Evolutionary conservation across 1,284 basidiomycete genomes (phyloP).

Genomic region (Singerocomus inundabilis): DNA sequence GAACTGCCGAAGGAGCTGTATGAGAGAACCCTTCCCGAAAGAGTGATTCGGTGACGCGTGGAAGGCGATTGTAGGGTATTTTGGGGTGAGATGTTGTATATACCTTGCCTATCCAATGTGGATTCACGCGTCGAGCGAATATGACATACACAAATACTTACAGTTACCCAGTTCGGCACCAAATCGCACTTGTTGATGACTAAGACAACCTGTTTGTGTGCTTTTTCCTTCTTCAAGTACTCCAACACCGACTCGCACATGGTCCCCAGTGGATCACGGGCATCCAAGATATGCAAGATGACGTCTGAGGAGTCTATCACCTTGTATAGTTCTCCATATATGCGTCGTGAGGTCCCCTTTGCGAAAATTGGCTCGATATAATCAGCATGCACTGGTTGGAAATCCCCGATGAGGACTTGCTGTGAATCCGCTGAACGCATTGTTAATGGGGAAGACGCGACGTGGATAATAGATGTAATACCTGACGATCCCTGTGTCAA

Average conservation of each 20-base stretch:
- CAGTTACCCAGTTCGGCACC: conserved; percentile 98
- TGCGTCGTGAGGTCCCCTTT: conserved; percentile 91
- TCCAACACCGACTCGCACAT: conserved; percentile 94
- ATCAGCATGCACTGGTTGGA: conserved; percentile 66
- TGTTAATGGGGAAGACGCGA: conserved; percentile 23
- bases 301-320: conserved; percentile 99
- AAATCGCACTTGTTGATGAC: conserved; percentile 99
- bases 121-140: conserved; percentile 1
- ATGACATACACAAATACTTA: conserved; percentile 42
- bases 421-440: conserved; percentile 12
- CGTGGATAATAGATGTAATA: conserved; percentile 4
- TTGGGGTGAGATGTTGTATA: conserved; percentile 93
- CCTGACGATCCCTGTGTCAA: conserved; percentile 13
- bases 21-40: conserved; percentile 97
- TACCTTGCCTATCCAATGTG: conserved; percentile 76
- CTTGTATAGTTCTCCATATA: conserved; percentile 99
- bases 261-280: conserved; percentile 95
- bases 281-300: conserved; percentile 94
- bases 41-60: conserved; percentile 99
- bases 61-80: conserved; percentile 95
- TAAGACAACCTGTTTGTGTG: conserved; percentile 96
- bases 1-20: conserved; percentile 96
- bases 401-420: conserved; percentile 22
- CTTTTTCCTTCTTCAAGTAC: conserved; percentile 93
- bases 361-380: conserved; percentile 85